phyloP scores from a whole-genome alignment of 2,329 filamentous ascomycete genomes.

The Pezicula radicicola region DNA sequence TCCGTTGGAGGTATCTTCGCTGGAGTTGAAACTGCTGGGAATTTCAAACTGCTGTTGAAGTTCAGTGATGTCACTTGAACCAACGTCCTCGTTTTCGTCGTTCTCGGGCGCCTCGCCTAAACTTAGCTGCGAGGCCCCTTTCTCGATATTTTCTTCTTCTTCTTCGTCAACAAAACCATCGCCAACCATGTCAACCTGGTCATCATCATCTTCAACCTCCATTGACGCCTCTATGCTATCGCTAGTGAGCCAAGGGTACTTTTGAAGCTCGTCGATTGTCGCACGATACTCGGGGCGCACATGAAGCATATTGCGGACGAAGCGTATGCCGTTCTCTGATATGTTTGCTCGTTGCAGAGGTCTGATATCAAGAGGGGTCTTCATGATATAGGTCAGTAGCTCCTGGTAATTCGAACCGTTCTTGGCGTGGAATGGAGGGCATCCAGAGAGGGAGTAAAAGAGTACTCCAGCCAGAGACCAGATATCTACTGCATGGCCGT shows the following conservation, averaged over 20 bases:
- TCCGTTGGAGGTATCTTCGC: slow-evolving; percentile 12
- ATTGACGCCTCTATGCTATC: slow-evolving; percentile 15
- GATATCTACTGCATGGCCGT: slow-evolving; percentile 89
- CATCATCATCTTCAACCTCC: slow-evolving; percentile 15
- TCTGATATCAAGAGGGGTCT: slow-evolving; percentile 61
- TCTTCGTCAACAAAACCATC: slow-evolving; percentile 11
- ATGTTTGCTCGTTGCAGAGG: slow-evolving; percentile 58
- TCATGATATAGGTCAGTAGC: slow-evolving; percentile 86
- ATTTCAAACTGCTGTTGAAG: slow-evolving; percentile 20
- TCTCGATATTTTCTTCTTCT: slow-evolving; percentile 12
- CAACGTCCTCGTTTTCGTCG: slow-evolving; percentile 15
- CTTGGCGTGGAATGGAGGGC: slow-evolving; percentile 77
- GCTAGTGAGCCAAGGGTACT: slow-evolving; percentile 68
- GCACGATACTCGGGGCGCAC: slow-evolving; percentile 76
- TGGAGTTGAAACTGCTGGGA: slow-evolving; percentile 23
- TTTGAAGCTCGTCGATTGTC: slow-evolving; percentile 66
- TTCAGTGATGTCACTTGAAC: slow-evolving; percentile 17
- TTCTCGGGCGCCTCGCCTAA: slow-evolving; percentile 14
- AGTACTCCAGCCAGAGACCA: slow-evolving; percentile 95
- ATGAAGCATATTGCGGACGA: slow-evolving; percentile 76
- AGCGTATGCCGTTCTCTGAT: slow-evolving; percentile 67
- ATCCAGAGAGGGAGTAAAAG: slow-evolving; percentile 78
- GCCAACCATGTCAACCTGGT: slow-evolving; percentile 17
- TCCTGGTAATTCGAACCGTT: slow-evolving; percentile 73
- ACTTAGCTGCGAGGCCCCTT: slow-evolving; percentile 27